Percentiles rank a stretch among this genome's conserved stretches.
Conservation (phyloP, 495 filamentous ascomycete species). For the Cercophora newfieldiana region DNA sequence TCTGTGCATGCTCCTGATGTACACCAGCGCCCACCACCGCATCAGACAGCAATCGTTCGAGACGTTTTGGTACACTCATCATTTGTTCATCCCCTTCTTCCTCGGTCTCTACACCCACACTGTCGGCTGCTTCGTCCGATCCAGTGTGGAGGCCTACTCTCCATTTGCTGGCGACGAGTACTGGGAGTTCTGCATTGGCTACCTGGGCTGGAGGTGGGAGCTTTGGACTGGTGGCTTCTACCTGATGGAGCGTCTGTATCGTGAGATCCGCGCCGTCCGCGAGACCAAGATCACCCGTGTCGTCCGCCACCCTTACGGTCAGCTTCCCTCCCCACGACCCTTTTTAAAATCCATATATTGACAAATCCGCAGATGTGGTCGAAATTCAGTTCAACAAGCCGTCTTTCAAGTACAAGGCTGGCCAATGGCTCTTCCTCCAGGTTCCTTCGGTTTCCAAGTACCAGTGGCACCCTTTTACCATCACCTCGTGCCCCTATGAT, state of each 20-base stretch:
- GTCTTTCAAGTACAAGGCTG: constrained; percentile 96
- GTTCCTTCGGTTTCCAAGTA: constrained; percentile 80
- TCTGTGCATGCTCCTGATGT: constrained; percentile 98
- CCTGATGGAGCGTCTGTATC: constrained; percentile 83
- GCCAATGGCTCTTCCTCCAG: constrained; percentile 96
- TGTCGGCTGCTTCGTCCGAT: constrained; percentile 91
- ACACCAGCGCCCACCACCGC: constrained; percentile 88
- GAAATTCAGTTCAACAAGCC: constrained; percentile 97
- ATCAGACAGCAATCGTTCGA: constrained; percentile 97
- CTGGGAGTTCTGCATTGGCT: constrained; percentile 94
- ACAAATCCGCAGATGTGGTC: constrained; percentile 67
- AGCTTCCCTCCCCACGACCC: constrained; percentile 27
- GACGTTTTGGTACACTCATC: constrained; percentile 99
- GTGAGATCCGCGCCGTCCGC: constrained; percentile 79
- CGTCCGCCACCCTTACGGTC: constrained; percentile 95
- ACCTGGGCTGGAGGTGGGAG: constrained; percentile 98
- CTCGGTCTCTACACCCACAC: constrained; percentile 94
- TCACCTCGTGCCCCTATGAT: constrained; percentile 96
- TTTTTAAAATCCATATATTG: neutral
- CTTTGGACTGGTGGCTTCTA: constrained; percentile 84
- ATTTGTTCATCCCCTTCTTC: constrained; percentile 94
- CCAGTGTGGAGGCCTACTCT: constrained; percentile 66
- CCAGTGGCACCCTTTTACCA: constrained; percentile 99
- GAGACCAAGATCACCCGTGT: constrained; percentile 90
- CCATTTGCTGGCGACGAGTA: constrained; percentile 79